Base-by-base conservation (phyloP, 148 eudicot species). In the Gaultheria prostrata region DNA sequence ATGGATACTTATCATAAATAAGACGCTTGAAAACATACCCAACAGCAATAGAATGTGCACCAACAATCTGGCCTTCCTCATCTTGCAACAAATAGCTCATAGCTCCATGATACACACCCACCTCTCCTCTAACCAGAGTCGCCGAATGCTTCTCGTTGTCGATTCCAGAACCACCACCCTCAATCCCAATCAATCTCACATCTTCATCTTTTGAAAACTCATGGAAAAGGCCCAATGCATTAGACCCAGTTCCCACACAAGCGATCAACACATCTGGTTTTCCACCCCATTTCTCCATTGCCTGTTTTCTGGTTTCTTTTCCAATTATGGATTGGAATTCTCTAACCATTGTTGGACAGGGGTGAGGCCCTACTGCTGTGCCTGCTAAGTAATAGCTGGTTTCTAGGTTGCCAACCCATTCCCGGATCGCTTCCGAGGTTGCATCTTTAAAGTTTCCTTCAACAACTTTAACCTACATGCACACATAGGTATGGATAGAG, bases 321-420 rank as follows among this genome's bases (percentile, higher is more conserved):
- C 97, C 99, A 39, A 97, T 97, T 6, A 97, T 90, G 0, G 99
- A 92, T 74, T 97, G 99, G 80, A 97, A 97, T 43, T 97, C 99
- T 59, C 98, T 83, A 1, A 97, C 99, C 93, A 97, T 93, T 91
- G 87, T 92, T 24, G 97, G 99, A 89, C 88, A 94, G 1, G 99
- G 99, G 83, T 94, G 99, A 0, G 99, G 98, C 50, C 99, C 99
- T 14, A 97, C 97, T 82, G 93, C 98, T 53, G 98, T 94, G 54
- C 99, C 99, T 81, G 92, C 91, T 48, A 94, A 94, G 90, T 94
- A 97, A 83, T 97, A 95, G 72, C 98, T 94, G 12, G 98, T 85
- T 90, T 97, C 98, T 49, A 97, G 98, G 77, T 97, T 94, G 56
- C 95, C 95, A 33, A 95, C 98, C 99, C 99, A 97, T 79, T 94